A percentile compares a stretch with the other conserved stretches of the same genome.
Evolutionary conservation across 345 rosid genomes (phyloP).

Genomic region (Litchi chinensis): DNA sequence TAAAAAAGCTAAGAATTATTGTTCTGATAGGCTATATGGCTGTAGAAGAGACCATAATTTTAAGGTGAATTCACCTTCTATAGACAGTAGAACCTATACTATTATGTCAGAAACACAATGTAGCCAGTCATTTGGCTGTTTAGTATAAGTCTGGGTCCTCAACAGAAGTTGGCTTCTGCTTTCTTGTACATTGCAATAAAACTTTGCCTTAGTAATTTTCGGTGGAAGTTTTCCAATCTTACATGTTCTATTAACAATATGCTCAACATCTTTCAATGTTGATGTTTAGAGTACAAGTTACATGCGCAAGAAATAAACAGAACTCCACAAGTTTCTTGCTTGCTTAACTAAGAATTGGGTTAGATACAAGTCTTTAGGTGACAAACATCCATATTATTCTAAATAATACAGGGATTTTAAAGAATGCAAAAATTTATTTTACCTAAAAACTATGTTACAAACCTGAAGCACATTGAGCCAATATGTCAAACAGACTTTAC

Average conservation of each 20-base stretch:
- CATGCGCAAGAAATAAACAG: not conserved
- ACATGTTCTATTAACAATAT: too few species aligned
- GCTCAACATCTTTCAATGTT: not conserved
- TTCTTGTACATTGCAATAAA: not conserved
- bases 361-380: not conserved
- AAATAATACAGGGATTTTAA: not conserved
- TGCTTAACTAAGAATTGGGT: not conserved
- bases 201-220: not conserved
- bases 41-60: not conserved
- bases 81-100: not conserved
- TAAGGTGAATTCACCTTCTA: not conserved
- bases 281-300: not conserved
- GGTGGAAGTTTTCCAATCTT: not conserved
- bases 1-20: not conserved
- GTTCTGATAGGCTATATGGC: not conserved
- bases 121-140: not conserved
- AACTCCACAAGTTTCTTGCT: not conserved
- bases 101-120: not conserved
- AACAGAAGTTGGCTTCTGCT: not conserved
- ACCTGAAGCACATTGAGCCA: conserved; percentile 99
- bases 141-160: not conserved
- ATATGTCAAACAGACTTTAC: conserved; percentile 78
- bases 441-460: conserved; percentile 9
- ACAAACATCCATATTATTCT: not conserved
- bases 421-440: not conserved